phyloP scores from a whole-genome alignment of 164 flowering plant genomes.

The Tinospora cordifolia region DNA sequence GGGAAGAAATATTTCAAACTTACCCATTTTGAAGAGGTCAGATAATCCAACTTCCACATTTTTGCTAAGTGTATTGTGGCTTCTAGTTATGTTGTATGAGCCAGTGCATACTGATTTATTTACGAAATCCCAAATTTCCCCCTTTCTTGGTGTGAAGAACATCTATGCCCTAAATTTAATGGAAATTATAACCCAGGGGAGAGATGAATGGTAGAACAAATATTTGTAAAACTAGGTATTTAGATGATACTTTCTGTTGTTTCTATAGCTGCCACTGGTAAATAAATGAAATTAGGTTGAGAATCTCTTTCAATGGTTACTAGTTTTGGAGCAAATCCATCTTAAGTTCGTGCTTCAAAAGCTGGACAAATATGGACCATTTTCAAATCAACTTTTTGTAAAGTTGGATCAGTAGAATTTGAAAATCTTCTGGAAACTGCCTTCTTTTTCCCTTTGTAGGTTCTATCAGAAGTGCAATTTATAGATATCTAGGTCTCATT shows the following conservation, averaged over 20 bases:
- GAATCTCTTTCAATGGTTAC: neutral
- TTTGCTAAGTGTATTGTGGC: too few relatives aligned
- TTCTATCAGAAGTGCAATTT: too few relatives aligned
- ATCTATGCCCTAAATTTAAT: neutral
- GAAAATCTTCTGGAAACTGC: too few relatives aligned
- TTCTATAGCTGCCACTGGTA: neutral
- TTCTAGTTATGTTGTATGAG: neutral
- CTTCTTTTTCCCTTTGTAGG: too few relatives aligned
- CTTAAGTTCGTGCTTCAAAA: too few relatives aligned
- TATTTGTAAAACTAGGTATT: neutral
- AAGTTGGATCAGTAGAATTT: too few relatives aligned
- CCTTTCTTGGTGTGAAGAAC: neutral
- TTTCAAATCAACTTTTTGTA: too few relatives aligned
- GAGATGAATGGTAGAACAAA: neutral
- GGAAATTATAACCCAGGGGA: neutral
- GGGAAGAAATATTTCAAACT: constrained; percentile 94
- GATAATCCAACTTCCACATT: constrained; percentile 6
- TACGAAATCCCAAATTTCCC: neutral
- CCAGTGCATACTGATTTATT: neutral
- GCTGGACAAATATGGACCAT: too few relatives aligned
- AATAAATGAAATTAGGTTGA: neutral
- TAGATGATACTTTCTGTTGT: neutral
- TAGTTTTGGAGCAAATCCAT: neutral
- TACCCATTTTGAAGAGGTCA: constrained; percentile 94
- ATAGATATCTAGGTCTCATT: too few relatives aligned